Base-by-base conservation (phyloP, 2,329 filamentous ascomycete genomes). In the Penicillium sclerotiorum region DNA sequence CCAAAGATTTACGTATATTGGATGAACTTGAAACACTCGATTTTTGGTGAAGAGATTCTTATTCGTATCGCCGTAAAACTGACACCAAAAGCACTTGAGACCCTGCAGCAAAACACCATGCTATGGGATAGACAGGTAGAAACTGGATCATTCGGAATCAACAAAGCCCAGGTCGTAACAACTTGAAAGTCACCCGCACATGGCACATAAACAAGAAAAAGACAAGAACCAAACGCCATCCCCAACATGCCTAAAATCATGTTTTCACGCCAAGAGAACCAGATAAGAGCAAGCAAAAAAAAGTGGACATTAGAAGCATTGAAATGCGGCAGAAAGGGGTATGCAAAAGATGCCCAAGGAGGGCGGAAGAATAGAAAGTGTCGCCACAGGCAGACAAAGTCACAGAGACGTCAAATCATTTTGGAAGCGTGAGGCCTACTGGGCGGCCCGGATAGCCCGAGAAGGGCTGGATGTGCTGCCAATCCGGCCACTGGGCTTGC, bases 401-500 rank as follows among this genome's bases (percentile, higher is more conserved):
- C 38, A 33, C 25, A 35, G 50, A 58, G 17, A 50, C 21, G 18
- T 28, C 17, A 25, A 35, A 43, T 35, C n/a, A 13, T 20, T 23
- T 51, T 45, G 44, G 42, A 33, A 45, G 15, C 13, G 20, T 38
- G 32, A 42, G 30, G 38, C 28, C 49, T 55, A 57, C 52, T 65
- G 57, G 45, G 60, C 59, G 47, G 58, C 45, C 40, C 57, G 60
- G 40, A 49, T 51, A 46, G 53, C 62, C 22, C 68, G 60, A 3
- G 60, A 58, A 5, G 70, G 63, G 50, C 67, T 71, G 11, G 55
- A 60, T 11, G 70, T 64, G 56, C 76, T 77, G 11, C 72, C 75
- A 37, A 77, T 66, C 17, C 76, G 71, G 15, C 73, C 73, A 59
- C 76, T 78, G 27, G 71, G 64, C 59, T 78, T 78, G 38, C 76